Evolutionary conservation across 257 asterid species (phyloP).

Genomic region (Gentiana macrophylla): DNA sequence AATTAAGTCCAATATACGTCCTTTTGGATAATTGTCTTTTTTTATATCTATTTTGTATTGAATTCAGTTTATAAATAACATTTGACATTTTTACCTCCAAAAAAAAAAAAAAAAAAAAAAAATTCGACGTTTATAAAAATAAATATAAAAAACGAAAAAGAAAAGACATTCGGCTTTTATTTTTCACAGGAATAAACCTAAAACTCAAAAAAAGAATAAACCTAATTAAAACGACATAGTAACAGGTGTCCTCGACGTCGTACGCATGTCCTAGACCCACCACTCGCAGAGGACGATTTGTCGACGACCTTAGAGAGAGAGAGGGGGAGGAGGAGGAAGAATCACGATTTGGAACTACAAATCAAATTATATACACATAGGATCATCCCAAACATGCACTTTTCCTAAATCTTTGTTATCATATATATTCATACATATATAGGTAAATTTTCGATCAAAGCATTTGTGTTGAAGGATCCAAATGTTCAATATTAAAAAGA

Average conservation of each 20-base stretch:
- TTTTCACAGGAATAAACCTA: neutral
- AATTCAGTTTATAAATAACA: too few species aligned
- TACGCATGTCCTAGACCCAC: too few species aligned
- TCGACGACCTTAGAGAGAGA: slow-evolving; percentile 27
- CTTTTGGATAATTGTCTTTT: too few species aligned
- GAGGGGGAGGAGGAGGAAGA: slow-evolving; percentile 19
- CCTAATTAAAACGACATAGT: slow-evolving; percentile 11
- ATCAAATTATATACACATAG: slow-evolving; percentile 1
- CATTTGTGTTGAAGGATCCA: slow-evolving; percentile 3
- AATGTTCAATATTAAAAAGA: slow-evolving; percentile 29
- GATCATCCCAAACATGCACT: slow-evolving; percentile 5
- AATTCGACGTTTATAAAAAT: neutral
- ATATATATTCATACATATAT: neutral
- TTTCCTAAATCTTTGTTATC: neutral
- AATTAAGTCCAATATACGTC: too few species aligned
- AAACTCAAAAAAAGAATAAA: slow-evolving; percentile 6
- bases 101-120: too few species aligned
- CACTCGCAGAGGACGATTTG: slow-evolving; percentile 20
- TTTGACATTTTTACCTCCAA: too few species aligned
- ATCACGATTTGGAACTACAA: slow-evolving; percentile 25
- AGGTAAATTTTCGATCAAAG: slow-evolving; percentile 6
- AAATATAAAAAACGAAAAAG: neutral
- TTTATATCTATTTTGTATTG: too few species aligned
- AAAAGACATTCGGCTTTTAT: neutral
- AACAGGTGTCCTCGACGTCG: too few species aligned